Evolutionary conservation across 495 filamentous ascomycete genomes (phyloP), one percentile per base, ranked within the genome.

Genomic region (Physcia stellaris): DNA sequence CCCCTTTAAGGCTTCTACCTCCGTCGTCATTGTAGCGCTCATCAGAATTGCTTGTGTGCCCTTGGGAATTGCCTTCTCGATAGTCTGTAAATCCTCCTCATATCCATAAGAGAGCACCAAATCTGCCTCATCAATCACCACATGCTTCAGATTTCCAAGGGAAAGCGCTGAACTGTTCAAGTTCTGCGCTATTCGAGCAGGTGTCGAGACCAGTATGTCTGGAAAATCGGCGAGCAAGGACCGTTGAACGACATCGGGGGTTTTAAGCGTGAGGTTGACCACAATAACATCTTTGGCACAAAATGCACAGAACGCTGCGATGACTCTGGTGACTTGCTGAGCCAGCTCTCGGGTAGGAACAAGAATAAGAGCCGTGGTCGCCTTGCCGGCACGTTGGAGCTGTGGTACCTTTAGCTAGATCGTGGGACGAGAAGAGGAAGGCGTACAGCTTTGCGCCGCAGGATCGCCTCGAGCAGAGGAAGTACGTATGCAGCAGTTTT

Each of bases 401-500:
- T 70, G 16, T 34, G 15, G 4, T 17, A 42, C 22, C 34, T 47
- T 58, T 20, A 39, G 24, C 16, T 10, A 33, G 13, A 1, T 17
- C 11, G 32, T 24, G 41, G 30, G 4, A 10, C n/a, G 18, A 19
- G 9, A 24, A 45, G 28, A 44, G 28, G 31, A 12, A 9, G 53
- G 54, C 71, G 37, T 55, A 81, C 80, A 48, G 65, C 52, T 63
- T 94, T 94, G 37, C 70, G 70, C 49, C 75, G 77, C 9, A 98
- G 67, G 37, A 94, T 83, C 17, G 68, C 64, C 46, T 93, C 79
- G 27, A 96, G 59, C 27, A 94, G 70, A 1, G 90, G 90, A 19
- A 96, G 69, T n/a, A 94, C 66, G 59, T 98, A 98, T 36, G 90
- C 90, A n/a, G 83, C 82, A 4, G 90, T 98, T 62, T 98, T 98